A percentile compares a stretch with the other conserved stretches of the same genome.
phyloP scores from a whole-genome alignment of 148 eudicot genomes.

The Vaccinium macrocarpon region DNA sequence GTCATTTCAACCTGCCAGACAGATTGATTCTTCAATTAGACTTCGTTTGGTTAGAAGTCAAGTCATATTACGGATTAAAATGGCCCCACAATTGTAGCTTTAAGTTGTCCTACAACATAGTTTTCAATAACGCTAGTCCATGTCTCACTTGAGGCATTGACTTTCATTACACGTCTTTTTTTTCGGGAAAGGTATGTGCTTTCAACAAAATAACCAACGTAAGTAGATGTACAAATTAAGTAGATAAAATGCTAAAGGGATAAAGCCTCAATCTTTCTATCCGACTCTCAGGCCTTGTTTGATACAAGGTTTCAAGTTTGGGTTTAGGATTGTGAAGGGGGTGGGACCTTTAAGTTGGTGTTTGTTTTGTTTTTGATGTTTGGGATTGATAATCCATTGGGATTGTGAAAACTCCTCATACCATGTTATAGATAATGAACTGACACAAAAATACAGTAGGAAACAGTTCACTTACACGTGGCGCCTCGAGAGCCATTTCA shows the following conservation, averaged over 20 bases:
- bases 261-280: background rate
- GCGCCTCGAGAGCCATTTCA: conserved; percentile 88
- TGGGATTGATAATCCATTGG: no score
- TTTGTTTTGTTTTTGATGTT: no score
- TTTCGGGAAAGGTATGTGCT: background rate
- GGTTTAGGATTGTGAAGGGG: no score
- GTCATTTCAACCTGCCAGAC: conserved; percentile 82
- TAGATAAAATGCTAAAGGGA: background rate
- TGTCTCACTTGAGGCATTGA: background rate
- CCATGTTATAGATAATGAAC: background rate
- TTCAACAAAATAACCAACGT: background rate
- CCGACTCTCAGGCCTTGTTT: no score
- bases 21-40: background rate
- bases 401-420: no score
- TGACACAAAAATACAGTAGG: background rate
- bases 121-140: background rate
- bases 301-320: no score
- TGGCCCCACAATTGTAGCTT: background rate
- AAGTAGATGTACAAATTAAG: background rate
- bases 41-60: background rate
- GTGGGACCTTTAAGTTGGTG: no score
- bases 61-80: background rate
- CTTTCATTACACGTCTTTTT: background rate
- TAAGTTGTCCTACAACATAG: background rate
- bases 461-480: conserved; percentile 61